phyloP scores from a whole-genome alignment of 495 filamentous ascomycete genomes.

The Filosporella fistucella region DNA sequence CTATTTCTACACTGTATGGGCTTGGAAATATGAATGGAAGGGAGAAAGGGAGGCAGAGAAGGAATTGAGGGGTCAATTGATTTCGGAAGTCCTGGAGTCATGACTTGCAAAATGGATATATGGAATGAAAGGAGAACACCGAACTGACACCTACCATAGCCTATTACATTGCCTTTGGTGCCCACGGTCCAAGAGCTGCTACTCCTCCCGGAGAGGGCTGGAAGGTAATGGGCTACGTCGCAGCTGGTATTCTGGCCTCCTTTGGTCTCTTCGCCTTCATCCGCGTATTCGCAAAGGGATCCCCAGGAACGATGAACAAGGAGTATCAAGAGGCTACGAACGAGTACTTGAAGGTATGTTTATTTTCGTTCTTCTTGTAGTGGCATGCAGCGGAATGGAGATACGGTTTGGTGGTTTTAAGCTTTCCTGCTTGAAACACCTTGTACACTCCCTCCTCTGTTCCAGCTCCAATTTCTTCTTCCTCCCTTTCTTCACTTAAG shows the following conservation, averaged over 20 bases:
- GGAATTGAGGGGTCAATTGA: neutral
- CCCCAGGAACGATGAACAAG: slow-evolving; percentile 85
- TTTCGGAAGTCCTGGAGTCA: too few species aligned
- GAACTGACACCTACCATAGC: slow-evolving; percentile 46
- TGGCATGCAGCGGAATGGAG: too few species aligned
- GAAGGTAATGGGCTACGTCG: slow-evolving; percentile 68
- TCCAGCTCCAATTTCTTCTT: too few species aligned
- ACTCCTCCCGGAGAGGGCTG: slow-evolving; percentile 76
- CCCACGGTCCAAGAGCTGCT: slow-evolving; percentile 83
- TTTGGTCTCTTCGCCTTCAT: slow-evolving; percentile 61
- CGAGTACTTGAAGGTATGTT: slow-evolving; percentile 78
- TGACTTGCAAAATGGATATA: too few species aligned
- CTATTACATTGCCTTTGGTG: slow-evolving; percentile 97
- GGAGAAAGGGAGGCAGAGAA: neutral
- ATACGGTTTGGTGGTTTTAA: too few species aligned
- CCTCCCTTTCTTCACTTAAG: too few species aligned
- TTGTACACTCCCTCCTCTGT: too few species aligned
- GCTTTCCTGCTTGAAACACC: too few species aligned
- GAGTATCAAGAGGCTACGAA: slow-evolving; percentile 92
- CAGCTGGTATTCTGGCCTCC: slow-evolving; percentile 52
- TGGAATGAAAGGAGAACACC: slow-evolving; percentile 3
- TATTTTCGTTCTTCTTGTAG: slow-evolving; percentile 2
- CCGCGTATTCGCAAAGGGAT: slow-evolving; percentile 58
- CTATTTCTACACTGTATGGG: too few species aligned
- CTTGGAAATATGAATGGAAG: neutral